phyloP scores from a whole-genome alignment of 805 yeast genomes.

The Ogataea degrootiae region DNA sequence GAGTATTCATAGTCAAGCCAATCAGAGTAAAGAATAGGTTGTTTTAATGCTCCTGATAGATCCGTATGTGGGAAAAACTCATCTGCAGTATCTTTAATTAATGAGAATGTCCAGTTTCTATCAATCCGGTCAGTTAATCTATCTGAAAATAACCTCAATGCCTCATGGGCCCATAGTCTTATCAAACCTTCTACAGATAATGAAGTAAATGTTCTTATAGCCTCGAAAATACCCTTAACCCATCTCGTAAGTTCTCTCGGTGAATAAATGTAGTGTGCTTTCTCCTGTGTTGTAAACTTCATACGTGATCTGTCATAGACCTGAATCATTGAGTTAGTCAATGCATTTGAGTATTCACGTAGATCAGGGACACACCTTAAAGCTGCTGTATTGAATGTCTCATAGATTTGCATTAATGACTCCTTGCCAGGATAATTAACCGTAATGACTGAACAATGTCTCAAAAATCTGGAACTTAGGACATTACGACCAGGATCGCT shows the following conservation, averaged over 20 bases:
- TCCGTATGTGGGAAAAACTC: constrained; percentile 45
- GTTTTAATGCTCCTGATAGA: constrained; percentile 28
- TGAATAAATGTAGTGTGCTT: constrained; percentile 68
- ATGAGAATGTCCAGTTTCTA: constrained; percentile 41
- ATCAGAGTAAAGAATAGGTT: constrained; percentile 63
- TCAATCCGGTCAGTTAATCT: constrained; percentile 49
- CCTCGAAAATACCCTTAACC: constrained; percentile 64
- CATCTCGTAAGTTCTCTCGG: constrained; percentile 92
- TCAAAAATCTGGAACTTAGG: constrained; percentile 55
- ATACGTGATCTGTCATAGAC: constrained; percentile 46
- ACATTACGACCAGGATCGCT: constrained; percentile 68
- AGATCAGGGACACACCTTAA: constrained; percentile 58
- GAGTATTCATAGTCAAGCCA: constrained; percentile 69
- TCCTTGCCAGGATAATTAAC: constrained; percentile 71
- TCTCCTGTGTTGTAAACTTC: constrained; percentile 34
- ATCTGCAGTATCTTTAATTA: constrained; percentile 31
- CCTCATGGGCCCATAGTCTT: constrained; percentile 79
- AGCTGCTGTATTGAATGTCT: constrained; percentile 49
- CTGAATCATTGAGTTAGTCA: constrained; percentile 64
- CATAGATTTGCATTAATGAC: constrained; percentile 67
- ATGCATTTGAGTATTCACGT: constrained; percentile 43
- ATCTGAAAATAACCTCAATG: constrained; percentile 70
- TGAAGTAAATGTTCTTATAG: constrained; percentile 18
- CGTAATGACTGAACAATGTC: constrained; percentile 62
- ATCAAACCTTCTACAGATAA: constrained; percentile 41